Percentiles rank a stretch among this genome's conserved stretches.
Evolutionary conservation across 768 basidiomycete species (phyloP).

Genomic region (Podaxis rugospora): DNA sequence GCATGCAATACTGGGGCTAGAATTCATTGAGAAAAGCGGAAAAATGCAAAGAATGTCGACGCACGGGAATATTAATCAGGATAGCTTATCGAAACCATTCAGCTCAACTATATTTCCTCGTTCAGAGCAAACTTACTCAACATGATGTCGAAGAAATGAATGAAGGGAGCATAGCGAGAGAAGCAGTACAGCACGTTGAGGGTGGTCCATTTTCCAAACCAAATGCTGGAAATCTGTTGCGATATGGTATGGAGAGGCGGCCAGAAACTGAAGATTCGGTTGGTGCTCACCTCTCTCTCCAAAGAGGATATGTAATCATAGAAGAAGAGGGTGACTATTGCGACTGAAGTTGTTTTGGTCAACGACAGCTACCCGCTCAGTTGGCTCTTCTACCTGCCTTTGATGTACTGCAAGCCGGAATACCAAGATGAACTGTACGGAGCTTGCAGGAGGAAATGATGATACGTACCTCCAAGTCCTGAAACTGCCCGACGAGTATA

Average conservation of each 20-base stretch:
- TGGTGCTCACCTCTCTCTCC: not conserved
- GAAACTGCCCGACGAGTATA: not conserved
- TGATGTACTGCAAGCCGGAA: not conserved
- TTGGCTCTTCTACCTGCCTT: not conserved
- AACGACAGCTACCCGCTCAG: not conserved
- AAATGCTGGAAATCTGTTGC: not conserved
- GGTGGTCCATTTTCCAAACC: slow-evolving; percentile 2
- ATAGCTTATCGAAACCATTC: not conserved
- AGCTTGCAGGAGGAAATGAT: not conserved
- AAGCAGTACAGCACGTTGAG: slow-evolving; percentile 4
- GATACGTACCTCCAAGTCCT: not conserved
- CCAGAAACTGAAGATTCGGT: not conserved
- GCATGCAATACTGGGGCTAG: not conserved
- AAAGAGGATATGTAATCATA: not conserved
- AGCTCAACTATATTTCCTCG: too few species aligned
- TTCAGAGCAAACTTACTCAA: not conserved
- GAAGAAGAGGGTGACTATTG: not conserved
- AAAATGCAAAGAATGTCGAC: not conserved
- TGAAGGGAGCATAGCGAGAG: slow-evolving; percentile 2
- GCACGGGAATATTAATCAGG: not conserved
- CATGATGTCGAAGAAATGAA: not conserved
- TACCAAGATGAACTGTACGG: not conserved
- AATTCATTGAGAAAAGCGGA: not conserved
- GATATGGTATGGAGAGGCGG: not conserved
- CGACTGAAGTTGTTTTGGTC: not conserved